Percentiles rank a stretch among this genome's conserved stretches.
Evolutionary conservation across 257 asterid species (phyloP).

Genomic region (Solanum arcanum): DNA sequence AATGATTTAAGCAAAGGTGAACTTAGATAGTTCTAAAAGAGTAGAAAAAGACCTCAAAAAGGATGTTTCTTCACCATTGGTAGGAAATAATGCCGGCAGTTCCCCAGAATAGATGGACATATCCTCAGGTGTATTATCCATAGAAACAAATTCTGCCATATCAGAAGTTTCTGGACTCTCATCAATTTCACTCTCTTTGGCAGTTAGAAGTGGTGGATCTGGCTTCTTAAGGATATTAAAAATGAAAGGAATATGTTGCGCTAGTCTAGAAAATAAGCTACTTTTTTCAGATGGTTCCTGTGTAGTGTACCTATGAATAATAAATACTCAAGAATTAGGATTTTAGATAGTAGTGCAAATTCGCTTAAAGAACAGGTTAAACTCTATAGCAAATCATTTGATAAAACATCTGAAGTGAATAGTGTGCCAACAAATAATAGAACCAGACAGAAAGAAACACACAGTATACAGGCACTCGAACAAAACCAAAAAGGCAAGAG

Average conservation of each 20-base stretch:
- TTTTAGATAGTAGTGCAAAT: not conserved
- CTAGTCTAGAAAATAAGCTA: slow-evolving; percentile 65
- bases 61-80: slow-evolving; percentile 22
- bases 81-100: slow-evolving; percentile 13
- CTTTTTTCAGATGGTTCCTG: slow-evolving; percentile 41
- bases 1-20: not conserved
- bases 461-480: not conserved
- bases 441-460: not conserved
- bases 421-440: not conserved
- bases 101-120: slow-evolving; percentile 11
- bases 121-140: slow-evolving; percentile 27
- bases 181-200: slow-evolving; percentile 13
- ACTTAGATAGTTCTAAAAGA: not conserved
- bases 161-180: slow-evolving; percentile 21
- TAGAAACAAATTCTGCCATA: slow-evolving; percentile 10
- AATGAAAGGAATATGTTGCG: slow-evolving; percentile 70
- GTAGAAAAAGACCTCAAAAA: slow-evolving; percentile 36
- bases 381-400: not conserved
- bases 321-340: slow-evolving; percentile 9
- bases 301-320: slow-evolving; percentile 26
- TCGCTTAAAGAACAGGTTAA: not conserved
- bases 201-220: slow-evolving; percentile 24
- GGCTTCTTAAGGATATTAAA: slow-evolving; percentile 65
- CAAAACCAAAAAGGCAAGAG: not conserved
- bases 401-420: not conserved